A percentile compares a stretch with the other conserved stretches of the same genome.
phyloP scores from a whole-genome alignment of 73 alveolate species.

The Durusdinium trenchii region DNA sequence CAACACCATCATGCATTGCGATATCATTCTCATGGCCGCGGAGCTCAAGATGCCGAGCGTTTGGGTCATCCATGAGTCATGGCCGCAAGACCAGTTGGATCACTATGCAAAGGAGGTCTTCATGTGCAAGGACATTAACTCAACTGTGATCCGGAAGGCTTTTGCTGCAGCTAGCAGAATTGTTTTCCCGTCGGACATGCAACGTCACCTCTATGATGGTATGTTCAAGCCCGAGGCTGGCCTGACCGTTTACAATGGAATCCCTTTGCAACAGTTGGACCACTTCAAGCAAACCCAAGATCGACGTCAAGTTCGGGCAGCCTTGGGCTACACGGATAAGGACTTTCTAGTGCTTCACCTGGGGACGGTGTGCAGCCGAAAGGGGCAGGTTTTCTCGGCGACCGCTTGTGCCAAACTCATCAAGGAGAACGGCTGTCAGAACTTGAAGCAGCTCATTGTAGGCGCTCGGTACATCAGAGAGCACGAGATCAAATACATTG shows the following conservation, averaged over 20 bases:
- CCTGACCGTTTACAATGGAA: conserved; percentile 66
- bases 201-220: conserved; percentile 67
- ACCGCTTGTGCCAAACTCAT: conserved; percentile 65
- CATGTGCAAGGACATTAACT: conserved; percentile 80
- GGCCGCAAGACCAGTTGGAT: conserved; percentile 90
- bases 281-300: conserved; percentile 68
- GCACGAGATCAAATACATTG: conserved; percentile 77
- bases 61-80: conserved; percentile 74
- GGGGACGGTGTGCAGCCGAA: conserved; percentile 90
- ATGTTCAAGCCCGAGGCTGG: conserved; percentile 79
- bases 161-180: conserved; percentile 70
- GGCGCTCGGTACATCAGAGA: conserved; percentile 93
- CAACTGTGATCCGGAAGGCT: conserved; percentile 60
- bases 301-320: conserved; percentile 87
- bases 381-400: conserved; percentile 73
- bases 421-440: conserved; percentile 38
- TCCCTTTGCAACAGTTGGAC: conserved; percentile 68
- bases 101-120: conserved; percentile 88
- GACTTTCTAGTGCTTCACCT: conserved; percentile 67
- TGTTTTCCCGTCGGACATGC: conserved; percentile 83
- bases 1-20: conserved; percentile 92
- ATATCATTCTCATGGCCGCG: conserved; percentile 79
- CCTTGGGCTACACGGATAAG: conserved; percentile 66
- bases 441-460: conserved; percentile 87
- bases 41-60: conserved; percentile 61